Evolutionary conservation across 2,329 filamentous ascomycete species (phyloP).

Genomic region (Fusarium chlamydosporum): DNA sequence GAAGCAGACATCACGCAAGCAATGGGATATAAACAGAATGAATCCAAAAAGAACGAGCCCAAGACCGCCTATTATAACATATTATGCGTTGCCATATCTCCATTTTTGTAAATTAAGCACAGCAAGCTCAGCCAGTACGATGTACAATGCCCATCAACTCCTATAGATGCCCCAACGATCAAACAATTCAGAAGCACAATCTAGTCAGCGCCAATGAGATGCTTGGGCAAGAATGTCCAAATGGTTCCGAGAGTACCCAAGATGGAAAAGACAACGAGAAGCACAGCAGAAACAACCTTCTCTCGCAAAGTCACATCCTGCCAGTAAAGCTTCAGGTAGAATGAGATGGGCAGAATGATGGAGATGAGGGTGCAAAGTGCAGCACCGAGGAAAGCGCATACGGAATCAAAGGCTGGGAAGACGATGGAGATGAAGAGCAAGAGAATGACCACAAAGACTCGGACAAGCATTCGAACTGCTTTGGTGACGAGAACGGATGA

Average conservation of each 20-base stretch:
- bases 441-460: slow-evolving; percentile 75
- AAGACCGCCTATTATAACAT: slow-evolving; percentile 3
- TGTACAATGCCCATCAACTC: slow-evolving; percentile 22
- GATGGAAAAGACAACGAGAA: slow-evolving; percentile 77
- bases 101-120: slow-evolving; percentile 7
- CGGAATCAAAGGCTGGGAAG: slow-evolving; percentile 85
- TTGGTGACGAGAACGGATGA: slow-evolving; percentile 59
- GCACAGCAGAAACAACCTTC: slow-evolving; percentile 73
- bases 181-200: not conserved
- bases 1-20: not conserved
- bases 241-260: slow-evolving; percentile 84
- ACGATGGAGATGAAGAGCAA: slow-evolving; percentile 80
- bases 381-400: slow-evolving; percentile 92
- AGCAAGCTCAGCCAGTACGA: slow-evolving; percentile 1
- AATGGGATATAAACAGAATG: not conserved
- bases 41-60: not conserved
- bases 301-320: slow-evolving; percentile 76
- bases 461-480: slow-evolving; percentile 70
- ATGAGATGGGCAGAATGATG: slow-evolving; percentile 87
- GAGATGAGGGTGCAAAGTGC: slow-evolving; percentile 95
- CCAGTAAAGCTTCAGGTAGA: slow-evolving; percentile 91
- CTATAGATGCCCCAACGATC: slow-evolving; percentile 21
- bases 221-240: slow-evolving; percentile 89
- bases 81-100: slow-evolving; percentile 26
- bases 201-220: slow-evolving; percentile 71